Percentiles rank a stretch among this genome's conserved stretches.
Evolutionary conservation across 2,329 filamentous ascomycete species (phyloP).

Genomic region (Cadophora malorum): DNA sequence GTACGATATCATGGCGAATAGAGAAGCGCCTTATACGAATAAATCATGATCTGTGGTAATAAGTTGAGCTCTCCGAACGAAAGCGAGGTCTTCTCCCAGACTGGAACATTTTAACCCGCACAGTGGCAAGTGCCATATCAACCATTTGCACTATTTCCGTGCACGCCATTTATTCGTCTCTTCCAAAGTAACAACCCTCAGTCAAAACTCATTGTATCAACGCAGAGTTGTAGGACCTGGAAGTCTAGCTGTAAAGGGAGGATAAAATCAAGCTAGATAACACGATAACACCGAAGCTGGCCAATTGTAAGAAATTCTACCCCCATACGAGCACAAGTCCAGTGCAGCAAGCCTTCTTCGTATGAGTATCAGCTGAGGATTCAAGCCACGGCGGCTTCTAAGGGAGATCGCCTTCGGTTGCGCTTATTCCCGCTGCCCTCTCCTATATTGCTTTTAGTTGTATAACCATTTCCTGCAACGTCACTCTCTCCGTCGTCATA

Average conservation of each 20-base stretch:
- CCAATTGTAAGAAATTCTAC: too few species aligned
- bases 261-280: too few species aligned
- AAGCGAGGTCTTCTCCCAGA: neutral
- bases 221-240: too few species aligned
- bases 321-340: too few species aligned
- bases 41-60: slow-evolving; percentile 18
- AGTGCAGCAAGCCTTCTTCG: too few species aligned
- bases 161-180: too few species aligned
- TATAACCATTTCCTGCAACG: neutral
- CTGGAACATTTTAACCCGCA: neutral
- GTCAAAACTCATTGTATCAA: too few species aligned
- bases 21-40: slow-evolving; percentile 29
- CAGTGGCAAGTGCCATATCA: slow-evolving; percentile 7
- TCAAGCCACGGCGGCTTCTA: slow-evolving; percentile 10
- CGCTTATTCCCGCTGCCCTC: neutral
- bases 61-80: neutral
- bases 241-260: too few species aligned
- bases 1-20: slow-evolving; percentile 40
- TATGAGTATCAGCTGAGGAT: neutral
- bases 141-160: too few species aligned
- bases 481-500: neutral
- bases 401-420: slow-evolving; percentile 8
- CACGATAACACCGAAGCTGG: too few species aligned
- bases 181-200: too few species aligned
- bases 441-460: neutral